Evolutionary conservation across 2,329 filamentous ascomycete genomes (phyloP).

Genomic region (Hypomyces rosellus): DNA sequence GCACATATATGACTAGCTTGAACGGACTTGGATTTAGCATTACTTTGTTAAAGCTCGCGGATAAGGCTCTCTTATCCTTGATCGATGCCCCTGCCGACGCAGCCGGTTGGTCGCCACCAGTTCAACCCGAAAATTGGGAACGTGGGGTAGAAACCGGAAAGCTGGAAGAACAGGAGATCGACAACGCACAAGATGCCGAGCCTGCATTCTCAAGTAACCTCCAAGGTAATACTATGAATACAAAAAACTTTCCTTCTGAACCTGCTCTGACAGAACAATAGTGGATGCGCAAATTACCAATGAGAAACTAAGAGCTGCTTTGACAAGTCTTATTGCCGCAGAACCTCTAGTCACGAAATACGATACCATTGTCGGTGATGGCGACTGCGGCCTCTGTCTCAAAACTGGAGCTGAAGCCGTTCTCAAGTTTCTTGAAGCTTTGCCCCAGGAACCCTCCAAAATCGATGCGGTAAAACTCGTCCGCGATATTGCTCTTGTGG

Average conservation of each 20-base stretch:
- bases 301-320: slow-evolving; percentile 7
- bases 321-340: slow-evolving; percentile 30
- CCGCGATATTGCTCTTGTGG: slow-evolving; percentile 41
- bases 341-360: slow-evolving; percentile 21
- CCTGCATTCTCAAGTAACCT: slow-evolving; percentile 11
- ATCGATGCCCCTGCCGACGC: slow-evolving; percentile 63
- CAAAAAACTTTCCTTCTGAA: not conserved
- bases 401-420: slow-evolving; percentile 44
- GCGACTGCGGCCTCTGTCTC: slow-evolving; percentile 22
- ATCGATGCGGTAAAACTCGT: slow-evolving; percentile 9
- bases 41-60: slow-evolving; percentile 30
- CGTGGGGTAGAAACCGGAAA: slow-evolving; percentile 11
- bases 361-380: slow-evolving; percentile 25
- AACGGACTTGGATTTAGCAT: slow-evolving; percentile 69
- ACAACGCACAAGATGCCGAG: slow-evolving; percentile 1
- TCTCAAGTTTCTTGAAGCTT: slow-evolving; percentile 44
- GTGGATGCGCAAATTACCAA: slow-evolving; percentile 9
- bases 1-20: slow-evolving; percentile 64
- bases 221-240: slow-evolving; percentile 1
- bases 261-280: not conserved
- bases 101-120: slow-evolving; percentile 50
- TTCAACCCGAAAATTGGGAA: slow-evolving; percentile 12
- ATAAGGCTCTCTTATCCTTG: slow-evolving; percentile 57
- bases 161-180: slow-evolving; percentile 1
- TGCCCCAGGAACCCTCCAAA: slow-evolving; percentile 37